phyloP scores from a whole-genome alignment of 176 grass and related monocot genomes.

The Panicum miliaceum region DNA sequence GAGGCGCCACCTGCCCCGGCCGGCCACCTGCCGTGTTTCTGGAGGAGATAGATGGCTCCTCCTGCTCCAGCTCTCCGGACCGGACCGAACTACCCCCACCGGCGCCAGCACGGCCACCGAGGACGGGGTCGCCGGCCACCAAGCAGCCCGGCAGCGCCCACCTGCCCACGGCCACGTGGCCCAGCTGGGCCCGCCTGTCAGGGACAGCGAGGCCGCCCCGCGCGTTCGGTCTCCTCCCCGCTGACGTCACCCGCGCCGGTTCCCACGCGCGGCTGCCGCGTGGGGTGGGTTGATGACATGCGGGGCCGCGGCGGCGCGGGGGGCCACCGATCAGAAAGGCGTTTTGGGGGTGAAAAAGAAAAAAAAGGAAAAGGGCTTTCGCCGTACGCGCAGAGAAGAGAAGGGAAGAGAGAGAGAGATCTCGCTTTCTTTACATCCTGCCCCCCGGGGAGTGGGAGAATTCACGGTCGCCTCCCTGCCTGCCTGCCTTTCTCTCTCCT shows the following conservation, averaged over 20 bases:
- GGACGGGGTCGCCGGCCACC: neutral
- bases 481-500: slow-evolving; percentile 23
- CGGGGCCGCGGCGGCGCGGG: neutral
- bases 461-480: slow-evolving; percentile 55
- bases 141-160: neutral
- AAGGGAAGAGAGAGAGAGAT: neutral
- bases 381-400: slow-evolving; percentile 7
- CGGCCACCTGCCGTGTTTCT: slow-evolving; percentile 48
- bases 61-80: neutral
- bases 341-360: neutral
- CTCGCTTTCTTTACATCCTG: neutral
- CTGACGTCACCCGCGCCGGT: neutral
- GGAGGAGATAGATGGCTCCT: neutral
- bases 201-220: neutral
- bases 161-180: neutral
- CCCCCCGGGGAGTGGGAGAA: neutral
- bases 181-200: neutral
- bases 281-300: neutral
- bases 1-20: slow-evolving; percentile 33
- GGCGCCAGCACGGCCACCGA: slow-evolving; percentile 36
- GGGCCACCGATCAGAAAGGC: slow-evolving; percentile 22
- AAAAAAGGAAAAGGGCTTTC: neutral
- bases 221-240: neutral
- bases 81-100: slow-evolving; percentile 39
- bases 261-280: neutral